Evolutionary conservation across 805 yeast species (phyloP).

Genomic region (Candida schatavii): DNA sequence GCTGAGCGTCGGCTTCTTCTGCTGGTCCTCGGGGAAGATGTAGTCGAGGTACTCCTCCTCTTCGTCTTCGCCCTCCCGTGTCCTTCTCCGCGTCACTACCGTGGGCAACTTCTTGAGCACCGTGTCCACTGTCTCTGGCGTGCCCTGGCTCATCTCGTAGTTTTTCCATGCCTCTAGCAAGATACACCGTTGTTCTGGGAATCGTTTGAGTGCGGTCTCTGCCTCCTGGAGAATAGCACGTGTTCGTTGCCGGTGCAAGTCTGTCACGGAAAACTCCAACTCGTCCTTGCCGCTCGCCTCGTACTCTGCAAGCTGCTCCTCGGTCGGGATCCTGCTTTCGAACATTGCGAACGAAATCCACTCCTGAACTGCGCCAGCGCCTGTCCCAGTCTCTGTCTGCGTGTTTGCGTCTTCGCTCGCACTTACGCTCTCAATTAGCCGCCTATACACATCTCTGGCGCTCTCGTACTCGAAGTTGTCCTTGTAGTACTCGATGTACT

Average conservation of each 20-base stretch:
- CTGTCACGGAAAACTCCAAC: conserved; percentile 50
- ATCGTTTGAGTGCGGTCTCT: conserved; percentile 29
- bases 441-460: conserved; percentile 52
- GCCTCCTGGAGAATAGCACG: conserved; percentile 60
- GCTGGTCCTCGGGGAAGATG: conserved; percentile 63
- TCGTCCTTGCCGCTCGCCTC: conserved; percentile 48
- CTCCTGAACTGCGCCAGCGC: conserved; percentile 25
- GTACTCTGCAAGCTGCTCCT: conserved; percentile 44
- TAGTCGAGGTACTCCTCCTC: conserved; percentile 59
- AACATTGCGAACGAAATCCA: conserved; percentile 73
- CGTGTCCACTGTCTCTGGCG: conserved; percentile 26
- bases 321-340: conserved; percentile 64
- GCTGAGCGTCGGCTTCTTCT: conserved; percentile 23
- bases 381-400: too few species aligned
- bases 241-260: conserved; percentile 48
- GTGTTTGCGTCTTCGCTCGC: conserved; percentile 10
- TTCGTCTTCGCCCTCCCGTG: conserved; percentile 35
- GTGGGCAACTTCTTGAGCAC: conserved; percentile 54
- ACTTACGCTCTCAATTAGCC: conserved; percentile 29
- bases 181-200: conserved; percentile 41
- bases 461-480: conserved; percentile 56
- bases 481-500: conserved; percentile 56
- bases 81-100: conserved; percentile 43
- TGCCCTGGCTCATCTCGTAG: conserved; percentile 68
- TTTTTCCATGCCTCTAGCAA: conserved; percentile 60